Evolutionary conservation across 2,329 filamentous ascomycete genomes (phyloP), one percentile per base, ranked within the genome.

Genomic region (Paracorniculantispora psalliotae): DNA sequence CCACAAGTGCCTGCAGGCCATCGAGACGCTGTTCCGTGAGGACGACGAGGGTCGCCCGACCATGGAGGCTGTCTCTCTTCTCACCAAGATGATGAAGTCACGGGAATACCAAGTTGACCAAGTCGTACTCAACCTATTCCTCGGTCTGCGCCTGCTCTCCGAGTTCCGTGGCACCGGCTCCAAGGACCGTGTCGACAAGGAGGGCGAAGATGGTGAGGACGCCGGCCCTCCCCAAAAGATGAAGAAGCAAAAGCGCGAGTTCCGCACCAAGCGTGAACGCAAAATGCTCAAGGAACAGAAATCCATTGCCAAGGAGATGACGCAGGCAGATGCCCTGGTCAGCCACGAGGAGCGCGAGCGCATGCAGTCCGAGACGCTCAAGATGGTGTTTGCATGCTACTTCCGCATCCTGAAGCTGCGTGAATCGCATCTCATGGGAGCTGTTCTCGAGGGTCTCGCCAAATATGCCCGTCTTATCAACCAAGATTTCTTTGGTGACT

Each of bases 391-490:
- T 70, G 90, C 90, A 17, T 89, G 87, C 2, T 99, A 99, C 77
- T 97, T 99, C 74, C 88, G 92, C 55, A 93, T 97, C 57, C 78
- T 99, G 46, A 97, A 97, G 77, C 81, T 86, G 57, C 86, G 92
- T 26, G 82, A 85, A 25, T 87, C 91, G 15, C 85, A 89, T 64
- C 83, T 99, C 19, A 97, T 97, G 91, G 94, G 94, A n/a, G 92
- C 93, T 15, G 92, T 97, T 0, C 82, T 99, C 5, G 94, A 97
- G 77, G 94, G 94, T 28, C 78, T 99, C 23, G 92, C 93, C 53
- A 92, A 92, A 70, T 99, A 96, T 70, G 88, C 92, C 3, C 94
- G 97, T 71, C 82, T 99, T 61, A 99, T 99, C 80, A 99, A 99
- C 76, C 92, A 99, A 70, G 91, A 99, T 71, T 97, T 99, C 79